Percentiles rank a stretch among this genome's conserved stretches.
Conservation (phyloP, 208 protist species). For the Trichomonas tenax region DNA sequence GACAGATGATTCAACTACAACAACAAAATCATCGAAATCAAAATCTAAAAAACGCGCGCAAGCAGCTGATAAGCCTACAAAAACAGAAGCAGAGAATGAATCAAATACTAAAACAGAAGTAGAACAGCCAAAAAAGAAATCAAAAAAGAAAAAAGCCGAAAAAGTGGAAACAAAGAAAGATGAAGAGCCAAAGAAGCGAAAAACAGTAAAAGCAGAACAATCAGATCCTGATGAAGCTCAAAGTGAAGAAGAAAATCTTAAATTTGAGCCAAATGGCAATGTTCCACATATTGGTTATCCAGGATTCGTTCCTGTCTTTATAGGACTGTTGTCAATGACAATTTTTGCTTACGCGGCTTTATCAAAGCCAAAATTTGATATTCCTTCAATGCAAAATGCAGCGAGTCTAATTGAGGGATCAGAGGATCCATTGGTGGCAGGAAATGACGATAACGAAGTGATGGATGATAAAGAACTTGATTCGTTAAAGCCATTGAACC, state of each 20-base stretch:
- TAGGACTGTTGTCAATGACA: background rate
- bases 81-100: background rate
- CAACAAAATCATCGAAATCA: background rate
- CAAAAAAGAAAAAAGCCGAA: background rate
- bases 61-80: background rate
- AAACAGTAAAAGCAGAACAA: background rate
- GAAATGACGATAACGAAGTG: background rate
- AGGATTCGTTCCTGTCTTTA: background rate
- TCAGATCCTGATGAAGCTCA: background rate
- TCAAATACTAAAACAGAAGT: background rate
- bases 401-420: background rate
- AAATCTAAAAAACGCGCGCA: background rate
- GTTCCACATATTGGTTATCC: background rate
- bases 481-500: background rate
- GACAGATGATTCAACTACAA: background rate
- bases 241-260: background rate
- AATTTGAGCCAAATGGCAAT: background rate
- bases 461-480: background rate
- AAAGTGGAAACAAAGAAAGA: background rate
- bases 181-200: background rate
- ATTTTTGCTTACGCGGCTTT: background rate
- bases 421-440: background rate
- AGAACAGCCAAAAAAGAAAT: background rate
- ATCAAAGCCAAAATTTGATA: background rate
- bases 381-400: background rate